phyloP scores from a whole-genome alignment of 305 asterid genomes.

The Petunia hybrid region DNA sequence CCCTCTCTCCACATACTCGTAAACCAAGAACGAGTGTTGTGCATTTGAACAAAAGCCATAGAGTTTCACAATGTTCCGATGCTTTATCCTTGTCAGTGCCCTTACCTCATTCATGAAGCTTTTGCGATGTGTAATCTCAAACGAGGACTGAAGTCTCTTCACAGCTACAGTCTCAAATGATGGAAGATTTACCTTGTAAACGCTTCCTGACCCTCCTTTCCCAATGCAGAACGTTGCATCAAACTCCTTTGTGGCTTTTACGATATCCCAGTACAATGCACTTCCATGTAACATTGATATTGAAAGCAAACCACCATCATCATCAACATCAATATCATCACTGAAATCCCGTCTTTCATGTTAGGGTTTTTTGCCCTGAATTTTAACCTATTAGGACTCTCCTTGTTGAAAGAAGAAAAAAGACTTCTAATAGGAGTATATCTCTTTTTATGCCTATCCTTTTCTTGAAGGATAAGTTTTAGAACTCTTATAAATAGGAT shows the following conservation, averaged over 20 bases:
- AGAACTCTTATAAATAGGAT: no score
- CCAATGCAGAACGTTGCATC: conserved; percentile 36
- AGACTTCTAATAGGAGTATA: no score
- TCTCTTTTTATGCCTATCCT: no score
- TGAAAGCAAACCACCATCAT: conserved; percentile 17
- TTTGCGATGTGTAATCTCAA: conserved; percentile 9
- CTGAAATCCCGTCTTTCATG: conserved; percentile 12
- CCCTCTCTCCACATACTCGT: conserved; percentile 44
- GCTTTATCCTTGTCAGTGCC: conserved; percentile 38
- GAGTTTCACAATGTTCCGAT: conserved; percentile 45
- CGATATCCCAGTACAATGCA: conserved; percentile 32
- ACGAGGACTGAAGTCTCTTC: conserved; percentile 36
- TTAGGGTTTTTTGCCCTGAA: no score
- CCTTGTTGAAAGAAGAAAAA: no score
- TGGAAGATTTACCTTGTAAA: conserved; percentile 37
- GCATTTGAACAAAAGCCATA: conserved; percentile 43
- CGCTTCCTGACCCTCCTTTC: conserved; percentile 42
- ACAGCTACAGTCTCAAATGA: conserved; percentile 33
- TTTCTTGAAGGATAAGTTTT: no score
- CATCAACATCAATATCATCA: background rate
- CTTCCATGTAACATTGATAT: conserved; percentile 24
- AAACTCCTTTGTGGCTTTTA: conserved; percentile 45
- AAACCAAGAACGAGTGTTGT: conserved; percentile 39
- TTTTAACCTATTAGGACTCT: no score
- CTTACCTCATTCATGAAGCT: conserved; percentile 38